Base-by-base conservation (phyloP, 2,329 filamentous ascomycete species). In the Cercospora zeae-maydis region DNA sequence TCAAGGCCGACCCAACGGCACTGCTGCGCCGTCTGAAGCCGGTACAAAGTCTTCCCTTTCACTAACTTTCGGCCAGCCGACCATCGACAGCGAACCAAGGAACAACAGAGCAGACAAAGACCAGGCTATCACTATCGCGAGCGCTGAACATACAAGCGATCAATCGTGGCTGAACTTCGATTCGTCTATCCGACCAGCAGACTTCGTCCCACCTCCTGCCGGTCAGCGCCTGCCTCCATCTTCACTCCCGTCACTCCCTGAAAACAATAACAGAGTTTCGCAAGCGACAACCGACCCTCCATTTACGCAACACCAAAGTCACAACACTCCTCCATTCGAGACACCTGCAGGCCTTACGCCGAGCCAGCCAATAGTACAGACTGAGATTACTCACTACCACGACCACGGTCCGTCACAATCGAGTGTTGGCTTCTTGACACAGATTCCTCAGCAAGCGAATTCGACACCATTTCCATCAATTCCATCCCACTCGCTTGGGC, bases 381-480 rank as follows among this genome's bases (percentile, higher is more conserved):
- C 56, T 16, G 33, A 27, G 39, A 16, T 4, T 8, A 58, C 45
- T 33, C 39, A 53, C 19, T 53, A 59, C 33, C 53, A 53, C 57
- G 57, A 53, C 33, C 52, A 53, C 57, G 57, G 34, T 4, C 16
- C 57, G 30, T 53, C 47, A 33, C 47, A 59, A 36, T 52, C 57
- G n/a, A 57, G 36, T 9, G 68, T 67, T 31, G 64, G 63, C 6
- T 72, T 72, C 21, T 62, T 70, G 52, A 71, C 69, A 10, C 70
- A 72, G 37, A 33, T 70, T 13, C 57, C 62, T 1, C 49, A 9
- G 11, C 57, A n/a, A 36, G 34, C 47, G 10, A 39, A 56, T 4
- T 68, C 70, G 6, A 73, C 65, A 30, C 62, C 70, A 13, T 58
- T 73, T 2, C 66, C 67, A 36, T 66, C 71, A 2, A 16, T 72